Evolutionary conservation across 139 green algal genomes (phyloP).

Genomic region (Penium margaritaceum): DNA sequence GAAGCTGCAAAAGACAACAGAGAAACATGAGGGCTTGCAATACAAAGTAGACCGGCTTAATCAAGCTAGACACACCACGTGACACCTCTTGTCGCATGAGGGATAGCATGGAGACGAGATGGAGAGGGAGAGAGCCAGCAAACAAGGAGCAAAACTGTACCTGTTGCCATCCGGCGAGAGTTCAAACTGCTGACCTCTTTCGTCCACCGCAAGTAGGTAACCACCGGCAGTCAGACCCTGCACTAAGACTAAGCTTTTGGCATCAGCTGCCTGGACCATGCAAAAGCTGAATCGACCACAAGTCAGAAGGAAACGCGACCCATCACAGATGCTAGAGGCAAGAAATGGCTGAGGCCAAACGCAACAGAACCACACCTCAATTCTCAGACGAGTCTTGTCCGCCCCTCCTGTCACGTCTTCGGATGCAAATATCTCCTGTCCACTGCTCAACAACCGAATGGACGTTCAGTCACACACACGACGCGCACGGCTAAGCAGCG

Average conservation of each 20-base stretch:
- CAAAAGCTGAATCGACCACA: no score
- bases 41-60: no score
- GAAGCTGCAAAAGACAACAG: no score
- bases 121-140: neutral
- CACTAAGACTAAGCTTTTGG: no score
- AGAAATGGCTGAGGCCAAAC: neutral
- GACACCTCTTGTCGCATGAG: no score
- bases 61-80: no score
- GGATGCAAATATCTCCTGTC: neutral
- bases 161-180: constrained; percentile 22
- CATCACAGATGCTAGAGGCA: no score
- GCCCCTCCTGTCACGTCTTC: neutral
- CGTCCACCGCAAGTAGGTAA: constrained; percentile 17
- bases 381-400: neutral
- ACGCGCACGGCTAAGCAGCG: no score
- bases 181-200: constrained; percentile 10
- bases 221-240: constrained; percentile 3
- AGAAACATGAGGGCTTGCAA: no score
- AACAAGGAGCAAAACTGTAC: neutral
- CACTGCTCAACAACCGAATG: neutral
- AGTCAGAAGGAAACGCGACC: no score
- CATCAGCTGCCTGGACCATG: no score
- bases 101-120: constrained; percentile 11
- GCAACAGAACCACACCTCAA: neutral
- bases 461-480: neutral